Conservation (phyloP, 306 rosid genomes). For the Cucurbita maxima region DNA sequence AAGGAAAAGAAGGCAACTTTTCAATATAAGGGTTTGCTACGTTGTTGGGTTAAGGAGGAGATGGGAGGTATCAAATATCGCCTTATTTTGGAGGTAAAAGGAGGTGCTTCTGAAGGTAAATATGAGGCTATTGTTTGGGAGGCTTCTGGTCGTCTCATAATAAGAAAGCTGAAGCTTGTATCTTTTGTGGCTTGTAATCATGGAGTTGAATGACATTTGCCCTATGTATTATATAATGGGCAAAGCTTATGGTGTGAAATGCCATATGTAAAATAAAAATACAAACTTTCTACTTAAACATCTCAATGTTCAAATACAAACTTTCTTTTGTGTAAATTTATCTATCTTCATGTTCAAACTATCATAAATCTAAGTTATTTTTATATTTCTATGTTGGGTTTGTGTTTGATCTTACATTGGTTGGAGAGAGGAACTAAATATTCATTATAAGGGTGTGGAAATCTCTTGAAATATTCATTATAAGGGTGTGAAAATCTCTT, state of each 20-base stretch:
- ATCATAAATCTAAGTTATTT: neutral
- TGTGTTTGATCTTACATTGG: no score
- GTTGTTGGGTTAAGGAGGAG: conserved; percentile 1
- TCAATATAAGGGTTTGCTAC: neutral
- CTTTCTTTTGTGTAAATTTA: neutral
- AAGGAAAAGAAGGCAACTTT: neutral
- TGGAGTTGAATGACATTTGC: neutral
- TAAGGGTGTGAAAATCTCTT: no score
- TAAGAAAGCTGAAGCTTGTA: neutral
- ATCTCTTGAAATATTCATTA: no score
- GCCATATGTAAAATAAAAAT: neutral
- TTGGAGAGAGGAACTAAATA: no score
- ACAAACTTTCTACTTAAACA: neutral
- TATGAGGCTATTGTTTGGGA: conserved; percentile 2
- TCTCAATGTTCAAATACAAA: neutral
- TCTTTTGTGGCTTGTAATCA: neutral
- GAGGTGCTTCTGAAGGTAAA: neutral
- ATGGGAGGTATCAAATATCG: neutral
- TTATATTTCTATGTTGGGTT: neutral
- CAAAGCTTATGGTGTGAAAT: neutral
- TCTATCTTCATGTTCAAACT: neutral
- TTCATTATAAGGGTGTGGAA: no score
- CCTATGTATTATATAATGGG: neutral
- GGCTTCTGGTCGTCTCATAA: neutral
- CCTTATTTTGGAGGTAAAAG: neutral